Conservation (phyloP, 257 asterid species). For the Nicotiana tabacum region DNA sequence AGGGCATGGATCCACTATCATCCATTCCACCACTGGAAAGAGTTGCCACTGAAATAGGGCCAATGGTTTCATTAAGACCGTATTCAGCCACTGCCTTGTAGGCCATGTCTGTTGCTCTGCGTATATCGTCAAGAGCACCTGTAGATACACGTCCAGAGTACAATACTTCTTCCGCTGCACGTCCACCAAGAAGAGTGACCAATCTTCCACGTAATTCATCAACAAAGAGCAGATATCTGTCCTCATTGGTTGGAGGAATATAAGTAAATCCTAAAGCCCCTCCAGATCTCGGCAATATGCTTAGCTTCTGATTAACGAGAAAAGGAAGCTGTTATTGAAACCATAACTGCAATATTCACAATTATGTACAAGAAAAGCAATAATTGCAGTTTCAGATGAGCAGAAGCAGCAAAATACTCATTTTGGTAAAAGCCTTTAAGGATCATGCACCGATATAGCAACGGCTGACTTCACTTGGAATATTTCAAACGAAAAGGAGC, state of each 20-base stretch:
- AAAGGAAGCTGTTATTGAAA: not conserved
- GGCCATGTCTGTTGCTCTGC: constrained; percentile 98
- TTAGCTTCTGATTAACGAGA: constrained; percentile 65
- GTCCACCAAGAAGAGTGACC: constrained; percentile 98
- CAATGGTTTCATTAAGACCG: constrained; percentile 78
- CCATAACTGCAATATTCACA: not conserved
- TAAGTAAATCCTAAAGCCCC: constrained; percentile 97
- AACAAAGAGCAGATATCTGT: constrained; percentile 88
- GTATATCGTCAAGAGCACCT: constrained; percentile 95
- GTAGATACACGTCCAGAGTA: constrained; percentile 99
- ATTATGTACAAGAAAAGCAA: not conserved
- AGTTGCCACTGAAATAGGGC: constrained; percentile 85
- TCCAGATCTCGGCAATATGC: constrained; percentile 98
- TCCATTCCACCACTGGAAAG: constrained; percentile 96
- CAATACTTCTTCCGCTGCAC: constrained; percentile 95
- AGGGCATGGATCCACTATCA: constrained; percentile 68
- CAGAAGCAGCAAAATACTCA: not conserved
- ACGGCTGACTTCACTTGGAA: not conserved
- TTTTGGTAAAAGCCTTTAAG: not conserved
- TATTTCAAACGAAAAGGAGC: not conserved
- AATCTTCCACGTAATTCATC: constrained; percentile 98
- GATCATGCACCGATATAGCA: not conserved
- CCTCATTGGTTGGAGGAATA: constrained; percentile 87
- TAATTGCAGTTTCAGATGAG: not conserved
- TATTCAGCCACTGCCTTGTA: constrained; percentile 99